Base-by-base conservation (phyloP, 2,329 filamentous ascomycete species). In the Aspergillus tubingensis region DNA sequence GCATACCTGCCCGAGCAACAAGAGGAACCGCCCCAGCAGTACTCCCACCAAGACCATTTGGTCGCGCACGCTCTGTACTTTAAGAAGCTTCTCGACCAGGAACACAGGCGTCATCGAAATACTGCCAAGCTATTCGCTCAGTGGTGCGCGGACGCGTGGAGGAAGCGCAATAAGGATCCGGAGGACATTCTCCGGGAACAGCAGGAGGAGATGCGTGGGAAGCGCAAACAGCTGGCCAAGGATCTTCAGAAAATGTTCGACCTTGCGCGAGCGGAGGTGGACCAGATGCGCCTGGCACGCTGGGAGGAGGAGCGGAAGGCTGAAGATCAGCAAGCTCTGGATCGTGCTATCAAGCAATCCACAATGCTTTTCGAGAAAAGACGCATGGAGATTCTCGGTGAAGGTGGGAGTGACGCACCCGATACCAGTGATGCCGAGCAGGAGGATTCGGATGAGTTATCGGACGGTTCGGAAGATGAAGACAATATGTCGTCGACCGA, bases 1-100 rank as follows among this genome's bases (percentile, higher is more conserved):
- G 79, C 89, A 23, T 95, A 91, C 67, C 83, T 88, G 17, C 90
- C 91, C 0, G 91, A 95, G 64, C 81, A 86, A 11, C 83, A 84
- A 61, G 88, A 91, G 59, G 90, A 96, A 68, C 91, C 91, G 0
- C 85, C 87, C 0, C 83, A 85, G 55, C 91, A 95, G 70, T 98
- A 91, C 81, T 88, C 90, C n/a, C 92, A 96, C 67, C 85, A 87
- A 71, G 93, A 98, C 70, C 91, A 98, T 72, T 83, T 98, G 56
- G 82, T 90, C 49, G 88, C 88, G 50, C 93, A 96, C 62, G 88
- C 90, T 60, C 72, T 89, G 11, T 89, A 93, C 67, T 94, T 98
- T 68, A 87, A 91, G 51, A 90, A 88, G 68, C 82, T 98, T 38
- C 86, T 98, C 79, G 77, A 88, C 2, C 85, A 87, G 59, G 95